Percentiles rank a stretch among this genome's conserved stretches.
These are phyloP conservation scores for Phytophthora pseudosyringae DNA, from an alignment of 352 stramenopile species.

Conservation along the genomic window DNA sequence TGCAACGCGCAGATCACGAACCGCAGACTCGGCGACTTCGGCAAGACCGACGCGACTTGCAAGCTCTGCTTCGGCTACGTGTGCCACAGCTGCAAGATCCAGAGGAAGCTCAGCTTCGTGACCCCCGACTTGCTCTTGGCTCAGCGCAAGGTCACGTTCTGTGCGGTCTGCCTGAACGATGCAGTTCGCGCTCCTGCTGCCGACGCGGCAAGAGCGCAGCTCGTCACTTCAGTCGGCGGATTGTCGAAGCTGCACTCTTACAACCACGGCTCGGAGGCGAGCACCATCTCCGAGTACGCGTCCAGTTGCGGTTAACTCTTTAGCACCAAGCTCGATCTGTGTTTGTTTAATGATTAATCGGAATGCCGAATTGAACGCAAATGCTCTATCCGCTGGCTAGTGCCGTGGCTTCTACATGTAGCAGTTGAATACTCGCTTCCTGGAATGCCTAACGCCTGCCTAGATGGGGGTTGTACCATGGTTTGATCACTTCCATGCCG, in stretches of 20 bases:
- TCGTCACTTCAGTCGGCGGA: constrained; percentile 16
- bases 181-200: constrained; percentile 26
- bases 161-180: constrained; percentile 38
- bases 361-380: background rate
- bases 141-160: constrained; percentile 44
- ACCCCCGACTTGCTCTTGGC: constrained; percentile 37
- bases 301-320: constrained; percentile 11
- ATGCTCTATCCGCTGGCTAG: no score
- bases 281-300: constrained; percentile 37
- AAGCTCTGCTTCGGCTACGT: constrained; percentile 47
- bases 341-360: background rate
- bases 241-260: constrained; percentile 27
- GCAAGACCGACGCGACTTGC: constrained; percentile 30
- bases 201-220: constrained; percentile 34
- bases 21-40: constrained; percentile 23
- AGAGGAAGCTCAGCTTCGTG: constrained; percentile 45
- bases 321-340: background rate
- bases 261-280: constrained; percentile 30
- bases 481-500: no score
- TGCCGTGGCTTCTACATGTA: no score
- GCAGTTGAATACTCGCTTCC: no score
- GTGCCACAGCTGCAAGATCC: constrained; percentile 39
- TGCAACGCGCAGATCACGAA: constrained; percentile 28
- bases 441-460: no score
- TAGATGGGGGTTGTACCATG: no score